Evolutionary conservation across 2,329 filamentous ascomycete genomes (phyloP), one percentile per base, ranked within the genome.

Genomic region (Aaosphaeria pasadenensis): DNA sequence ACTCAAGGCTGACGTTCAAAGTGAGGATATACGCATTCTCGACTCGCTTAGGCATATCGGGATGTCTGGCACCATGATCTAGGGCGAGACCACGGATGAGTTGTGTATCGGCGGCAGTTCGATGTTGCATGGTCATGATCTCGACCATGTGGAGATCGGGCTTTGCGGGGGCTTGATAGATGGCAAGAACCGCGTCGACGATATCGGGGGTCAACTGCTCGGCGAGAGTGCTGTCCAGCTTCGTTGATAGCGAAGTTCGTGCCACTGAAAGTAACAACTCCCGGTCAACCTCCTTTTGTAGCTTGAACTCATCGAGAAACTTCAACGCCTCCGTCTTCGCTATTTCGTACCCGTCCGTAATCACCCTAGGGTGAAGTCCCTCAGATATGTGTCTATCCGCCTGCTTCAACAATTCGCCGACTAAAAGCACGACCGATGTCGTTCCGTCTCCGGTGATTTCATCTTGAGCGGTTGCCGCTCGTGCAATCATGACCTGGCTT

Each of bases 81-180:
- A 99, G 78, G 7, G 90, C 94, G 49, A 99, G 80, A 51, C 94
- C 94, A 56, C 88, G 85, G 71, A 99, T 96, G 50, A 99, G 84
- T 73, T 96, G 91, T 48, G 94, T 99, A 72, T 99, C 94, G 31
- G 94, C 89, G 50, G 92, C 91, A 45, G 89, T 91, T 60, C 92
- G 88, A 77, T 99, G 94, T 77, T 99, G 94, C 92, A 99, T 97
- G 72, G 95, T 97, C 94, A 99, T 99, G 64, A 99, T 97, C 75
- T 99, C 94, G 58, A 99, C 82, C 94, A 99, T 99, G 78, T 97
- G 92, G 66, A 99, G 75, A 74, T 99, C 94, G 48, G 95, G 95
- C 77, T 97, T 97, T 54, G 84, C 85, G 29, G 89, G 89, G 13
- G 89, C 78, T 71, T 91, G 82, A 78, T 96, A 91, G 71, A 99